Evolutionary conservation across 2,329 filamentous ascomycete species (phyloP).

Genomic region (Coniochaeta sp.): DNA sequence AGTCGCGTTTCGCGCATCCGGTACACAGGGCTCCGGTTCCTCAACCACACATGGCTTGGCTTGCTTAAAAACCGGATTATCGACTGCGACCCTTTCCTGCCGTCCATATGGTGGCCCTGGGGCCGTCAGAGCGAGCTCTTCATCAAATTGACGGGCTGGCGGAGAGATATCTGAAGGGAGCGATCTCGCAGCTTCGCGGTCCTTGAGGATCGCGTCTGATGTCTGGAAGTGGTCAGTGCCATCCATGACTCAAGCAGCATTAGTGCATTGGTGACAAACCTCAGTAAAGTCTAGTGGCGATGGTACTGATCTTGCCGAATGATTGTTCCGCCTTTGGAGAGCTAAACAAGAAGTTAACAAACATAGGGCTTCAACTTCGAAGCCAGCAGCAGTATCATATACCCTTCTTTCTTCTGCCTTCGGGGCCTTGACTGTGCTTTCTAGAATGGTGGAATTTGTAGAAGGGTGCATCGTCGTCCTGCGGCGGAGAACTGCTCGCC

Average conservation of each 20-base stretch:
- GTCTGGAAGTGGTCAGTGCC: constrained; percentile 13
- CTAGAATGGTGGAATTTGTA: background rate
- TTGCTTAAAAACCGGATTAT: background rate
- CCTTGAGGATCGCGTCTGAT: background rate
- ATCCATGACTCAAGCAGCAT: constrained; percentile 5
- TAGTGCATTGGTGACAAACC: background rate
- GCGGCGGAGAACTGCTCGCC: background rate
- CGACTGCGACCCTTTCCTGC: background rate
- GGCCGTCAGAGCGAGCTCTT: background rate
- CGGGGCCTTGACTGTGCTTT: background rate
- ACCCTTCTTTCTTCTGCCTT: background rate
- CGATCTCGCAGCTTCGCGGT: background rate
- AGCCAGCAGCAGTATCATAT: background rate
- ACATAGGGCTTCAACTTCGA: background rate
- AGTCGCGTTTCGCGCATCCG: background rate
- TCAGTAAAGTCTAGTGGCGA: background rate
- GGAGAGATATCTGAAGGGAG: background rate
- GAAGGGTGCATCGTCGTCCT: background rate
- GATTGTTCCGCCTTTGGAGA: background rate
- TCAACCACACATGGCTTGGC: background rate
- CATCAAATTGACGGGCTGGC: background rate
- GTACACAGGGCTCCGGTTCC: background rate
- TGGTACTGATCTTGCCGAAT: constrained; percentile 1
- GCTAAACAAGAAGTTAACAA: background rate
- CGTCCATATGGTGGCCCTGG: background rate